Conservation (phyloP, 2,329 filamentous ascomycete species). For the Fusarium decemcellulare region DNA sequence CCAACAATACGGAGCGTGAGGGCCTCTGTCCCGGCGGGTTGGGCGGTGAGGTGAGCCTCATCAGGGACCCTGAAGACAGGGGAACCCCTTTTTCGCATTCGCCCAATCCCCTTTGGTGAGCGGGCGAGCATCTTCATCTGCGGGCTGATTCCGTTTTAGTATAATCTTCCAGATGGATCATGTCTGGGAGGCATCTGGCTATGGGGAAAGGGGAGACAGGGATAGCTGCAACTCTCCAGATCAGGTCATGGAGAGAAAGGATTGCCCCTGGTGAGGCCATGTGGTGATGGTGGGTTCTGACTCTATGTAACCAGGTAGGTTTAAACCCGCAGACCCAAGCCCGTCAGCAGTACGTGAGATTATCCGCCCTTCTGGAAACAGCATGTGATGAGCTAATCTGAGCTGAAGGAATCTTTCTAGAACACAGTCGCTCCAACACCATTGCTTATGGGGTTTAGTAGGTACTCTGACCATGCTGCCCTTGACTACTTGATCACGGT, state of each 20-base stretch:
- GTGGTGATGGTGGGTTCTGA: conserved; percentile 22
- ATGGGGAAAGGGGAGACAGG: conserved; percentile 34
- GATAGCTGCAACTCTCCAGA: conserved; percentile 31
- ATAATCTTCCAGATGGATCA: conserved; percentile 27
- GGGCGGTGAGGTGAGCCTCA: conserved; percentile 35
- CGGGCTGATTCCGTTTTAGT: conserved; percentile 20
- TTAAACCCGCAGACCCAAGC: conserved; percentile 4
- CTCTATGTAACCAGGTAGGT: conserved; percentile 1
- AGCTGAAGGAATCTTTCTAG: too few relatives aligned
- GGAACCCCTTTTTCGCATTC: conserved; percentile 34
- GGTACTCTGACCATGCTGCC: background rate
- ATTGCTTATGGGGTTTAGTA: background rate
- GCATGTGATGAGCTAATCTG: too few relatives aligned
- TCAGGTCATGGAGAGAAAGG: conserved; percentile 35
- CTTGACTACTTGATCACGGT: background rate
- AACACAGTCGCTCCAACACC: background rate
- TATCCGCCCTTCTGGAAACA: background rate
- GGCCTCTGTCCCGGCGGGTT: conserved; percentile 32
- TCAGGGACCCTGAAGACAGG: conserved; percentile 25
- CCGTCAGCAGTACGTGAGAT: background rate
- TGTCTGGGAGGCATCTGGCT: conserved; percentile 24
- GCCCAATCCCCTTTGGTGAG: conserved; percentile 11
- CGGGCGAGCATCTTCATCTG: conserved; percentile 40
- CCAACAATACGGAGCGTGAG: conserved; percentile 19
- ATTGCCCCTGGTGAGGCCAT: conserved; percentile 38